These are phyloP conservation scores for Paracamarosporium sp. DNA, from an alignment of 2,329 filamentous ascomycete genomes.

Conservation along the genomic window DNA sequence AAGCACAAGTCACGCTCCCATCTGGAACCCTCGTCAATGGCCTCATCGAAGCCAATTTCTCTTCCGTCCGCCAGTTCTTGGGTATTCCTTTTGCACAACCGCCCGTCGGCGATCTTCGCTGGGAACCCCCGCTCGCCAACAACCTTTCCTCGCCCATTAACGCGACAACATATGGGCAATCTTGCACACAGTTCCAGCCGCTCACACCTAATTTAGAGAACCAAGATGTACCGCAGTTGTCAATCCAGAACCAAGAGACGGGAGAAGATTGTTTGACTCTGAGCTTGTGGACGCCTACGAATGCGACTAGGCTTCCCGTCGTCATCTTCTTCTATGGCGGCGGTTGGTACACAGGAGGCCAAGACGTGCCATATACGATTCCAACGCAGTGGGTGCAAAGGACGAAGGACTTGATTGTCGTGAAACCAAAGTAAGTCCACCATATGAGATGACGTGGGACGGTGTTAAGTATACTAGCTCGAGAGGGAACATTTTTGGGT, in stretches of 20 bases:
- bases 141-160: constrained; percentile 6
- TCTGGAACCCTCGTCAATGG: constrained; percentile 6
- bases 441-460: too few relatives aligned
- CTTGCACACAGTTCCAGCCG: constrained; percentile 19
- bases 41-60: background rate
- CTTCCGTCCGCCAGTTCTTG: constrained; percentile 32
- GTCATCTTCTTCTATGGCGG: constrained; percentile 55
- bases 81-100: constrained; percentile 35
- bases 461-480: constrained; percentile 10
- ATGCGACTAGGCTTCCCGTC: constrained; percentile 45
- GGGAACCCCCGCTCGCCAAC: constrained; percentile 24
- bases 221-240: constrained; percentile 14
- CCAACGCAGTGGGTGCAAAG: constrained; percentile 24
- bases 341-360: constrained; percentile 50
- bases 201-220: constrained; percentile 11
- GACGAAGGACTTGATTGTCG: constrained; percentile 31
- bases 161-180: constrained; percentile 18
- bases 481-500: constrained; percentile 42
- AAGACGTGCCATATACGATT: constrained; percentile 45
- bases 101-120: constrained; percentile 28
- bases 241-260: constrained; percentile 21
- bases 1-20: constrained; percentile 16
- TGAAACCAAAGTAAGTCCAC: constrained; percentile 47
- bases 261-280: constrained; percentile 54
- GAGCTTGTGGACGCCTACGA: constrained; percentile 50